phyloP scores from a whole-genome alignment of 352 stramenopile species.

The Lagenidium giganteum region DNA sequence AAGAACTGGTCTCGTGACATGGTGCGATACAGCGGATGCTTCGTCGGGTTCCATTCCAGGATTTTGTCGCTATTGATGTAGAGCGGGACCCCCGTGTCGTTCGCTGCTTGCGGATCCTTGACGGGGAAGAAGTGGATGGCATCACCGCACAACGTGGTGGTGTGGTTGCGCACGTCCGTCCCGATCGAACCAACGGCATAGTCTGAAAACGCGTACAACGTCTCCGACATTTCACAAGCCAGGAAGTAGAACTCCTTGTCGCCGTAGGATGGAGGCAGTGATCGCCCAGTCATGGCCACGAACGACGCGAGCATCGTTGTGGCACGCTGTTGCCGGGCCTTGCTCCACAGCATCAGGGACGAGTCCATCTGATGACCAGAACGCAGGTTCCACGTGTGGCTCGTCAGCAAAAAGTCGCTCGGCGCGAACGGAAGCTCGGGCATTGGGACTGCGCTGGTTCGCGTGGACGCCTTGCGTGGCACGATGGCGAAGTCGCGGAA shows the following conservation, averaged over 20 bases:
- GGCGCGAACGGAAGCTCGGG: constrained; percentile 28
- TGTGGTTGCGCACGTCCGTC: constrained; percentile 27
- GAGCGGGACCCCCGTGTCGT: constrained; percentile 20
- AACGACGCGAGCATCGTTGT: constrained; percentile 63
- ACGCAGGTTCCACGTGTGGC: constrained; percentile 60
- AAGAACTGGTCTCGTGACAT: too few relatives aligned
- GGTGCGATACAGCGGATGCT: constrained; percentile 41
- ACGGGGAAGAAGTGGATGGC: constrained; percentile 55
- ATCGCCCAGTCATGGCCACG: constrained; percentile 20
- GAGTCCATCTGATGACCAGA: constrained; percentile 71
- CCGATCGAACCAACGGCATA: constrained; percentile 53
- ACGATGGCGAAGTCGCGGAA: constrained; percentile 33
- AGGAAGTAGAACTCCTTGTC: constrained; percentile 83
- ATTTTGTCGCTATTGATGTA: constrained; percentile 76
- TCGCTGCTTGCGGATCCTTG: constrained; percentile 1
- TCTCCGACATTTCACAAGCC: constrained; percentile 61
- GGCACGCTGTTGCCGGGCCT: constrained; percentile 52
- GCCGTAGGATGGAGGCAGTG: constrained; percentile 40
- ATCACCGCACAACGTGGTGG: constrained; percentile 45
- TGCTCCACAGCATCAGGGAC: constrained; percentile 73
- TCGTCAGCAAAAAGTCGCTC: constrained; percentile 47
- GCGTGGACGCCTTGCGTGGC: constrained; percentile 17
- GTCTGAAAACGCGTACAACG: constrained; percentile 62
- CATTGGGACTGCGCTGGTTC: constrained; percentile 20
- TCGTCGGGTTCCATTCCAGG: constrained; percentile 21